Evolutionary conservation across 768 basidiomycete species (phyloP).

Genomic region (Hypholoma fasciculare): DNA sequence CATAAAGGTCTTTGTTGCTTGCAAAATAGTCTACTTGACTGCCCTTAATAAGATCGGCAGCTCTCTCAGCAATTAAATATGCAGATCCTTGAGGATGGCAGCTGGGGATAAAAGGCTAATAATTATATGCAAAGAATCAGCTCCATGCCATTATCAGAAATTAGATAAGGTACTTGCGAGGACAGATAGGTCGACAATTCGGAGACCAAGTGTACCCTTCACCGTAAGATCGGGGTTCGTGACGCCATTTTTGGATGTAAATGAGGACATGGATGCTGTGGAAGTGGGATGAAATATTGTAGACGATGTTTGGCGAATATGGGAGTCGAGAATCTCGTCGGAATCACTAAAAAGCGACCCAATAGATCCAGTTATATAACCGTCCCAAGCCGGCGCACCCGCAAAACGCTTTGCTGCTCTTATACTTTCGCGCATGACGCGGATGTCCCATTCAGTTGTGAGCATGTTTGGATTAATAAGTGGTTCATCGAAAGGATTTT

Average conservation of each 20-base stretch:
- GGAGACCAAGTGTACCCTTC: constrained; percentile 29
- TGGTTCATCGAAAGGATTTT: constrained; percentile 45
- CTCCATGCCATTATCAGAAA: too few species aligned
- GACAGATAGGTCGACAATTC: constrained; percentile 38
- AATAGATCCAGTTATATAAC: constrained; percentile 24
- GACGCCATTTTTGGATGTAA: constrained; percentile 23
- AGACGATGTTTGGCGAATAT: constrained; percentile 15
- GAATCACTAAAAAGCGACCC: constrained; percentile 13
- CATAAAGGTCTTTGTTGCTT: too few species aligned
- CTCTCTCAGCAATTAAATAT: too few species aligned
- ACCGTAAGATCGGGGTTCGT: constrained; percentile 33
- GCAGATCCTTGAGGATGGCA: too few species aligned
- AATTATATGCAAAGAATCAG: too few species aligned
- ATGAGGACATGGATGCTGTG: constrained; percentile 27
- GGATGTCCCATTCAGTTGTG: constrained; percentile 26
- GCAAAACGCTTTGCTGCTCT: constrained; percentile 20
- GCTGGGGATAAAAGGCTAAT: neutral
- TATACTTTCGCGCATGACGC: constrained; percentile 24
- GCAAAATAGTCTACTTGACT: too few species aligned
- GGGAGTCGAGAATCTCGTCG: constrained; percentile 26
- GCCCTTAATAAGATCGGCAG: too few species aligned
- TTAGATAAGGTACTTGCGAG: constrained; percentile 22
- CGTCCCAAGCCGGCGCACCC: constrained; percentile 24
- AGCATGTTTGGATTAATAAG: constrained; percentile 50
- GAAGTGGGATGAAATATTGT: constrained; percentile 30